phyloP scores from a whole-genome alignment of 768 basidiomycete genomes.

The Podaxis pistillaris region DNA sequence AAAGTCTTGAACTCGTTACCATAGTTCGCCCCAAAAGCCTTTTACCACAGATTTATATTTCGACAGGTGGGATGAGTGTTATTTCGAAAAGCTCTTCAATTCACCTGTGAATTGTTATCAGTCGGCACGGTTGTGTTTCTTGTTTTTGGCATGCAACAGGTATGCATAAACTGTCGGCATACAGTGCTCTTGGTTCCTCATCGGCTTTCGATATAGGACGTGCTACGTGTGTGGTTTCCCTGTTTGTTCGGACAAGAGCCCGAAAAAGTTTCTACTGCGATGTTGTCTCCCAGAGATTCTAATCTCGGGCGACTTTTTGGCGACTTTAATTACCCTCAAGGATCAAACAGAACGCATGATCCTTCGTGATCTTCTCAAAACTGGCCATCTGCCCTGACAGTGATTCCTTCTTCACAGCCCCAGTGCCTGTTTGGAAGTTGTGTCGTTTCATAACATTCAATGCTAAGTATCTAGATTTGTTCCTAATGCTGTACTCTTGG shows the following conservation, averaged over 20 bases:
- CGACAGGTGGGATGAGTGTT: slow-evolving; percentile 24
- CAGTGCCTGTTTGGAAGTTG: too few relatives aligned
- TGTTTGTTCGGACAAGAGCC: background rate
- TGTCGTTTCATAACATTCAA: too few relatives aligned
- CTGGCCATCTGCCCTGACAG: background rate
- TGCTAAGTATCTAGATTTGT: too few relatives aligned
- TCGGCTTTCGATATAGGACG: background rate
- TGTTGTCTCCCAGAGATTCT: background rate
- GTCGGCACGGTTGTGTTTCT: slow-evolving; percentile 35
- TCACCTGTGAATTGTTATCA: slow-evolving; percentile 9
- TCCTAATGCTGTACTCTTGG: too few relatives aligned
- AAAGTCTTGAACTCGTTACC: slow-evolving; percentile 27
- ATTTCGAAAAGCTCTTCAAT: background rate
- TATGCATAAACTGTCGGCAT: background rate
- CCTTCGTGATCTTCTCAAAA: too few relatives aligned
- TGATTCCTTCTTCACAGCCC: background rate
- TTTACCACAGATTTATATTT: slow-evolving; percentile 32
- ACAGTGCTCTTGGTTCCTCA: background rate
- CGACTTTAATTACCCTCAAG: background rate
- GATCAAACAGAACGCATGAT: too few relatives aligned
- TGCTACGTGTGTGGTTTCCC: slow-evolving; percentile 1
- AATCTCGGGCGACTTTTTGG: background rate
- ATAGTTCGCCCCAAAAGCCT: slow-evolving; percentile 20
- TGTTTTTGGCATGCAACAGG: slow-evolving; percentile 29
- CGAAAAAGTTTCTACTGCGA: background rate